These are phyloP conservation scores for Phytophthora hibernalis DNA, from an alignment of 352 stramenopile genomes.

Conservation along the genomic window DNA sequence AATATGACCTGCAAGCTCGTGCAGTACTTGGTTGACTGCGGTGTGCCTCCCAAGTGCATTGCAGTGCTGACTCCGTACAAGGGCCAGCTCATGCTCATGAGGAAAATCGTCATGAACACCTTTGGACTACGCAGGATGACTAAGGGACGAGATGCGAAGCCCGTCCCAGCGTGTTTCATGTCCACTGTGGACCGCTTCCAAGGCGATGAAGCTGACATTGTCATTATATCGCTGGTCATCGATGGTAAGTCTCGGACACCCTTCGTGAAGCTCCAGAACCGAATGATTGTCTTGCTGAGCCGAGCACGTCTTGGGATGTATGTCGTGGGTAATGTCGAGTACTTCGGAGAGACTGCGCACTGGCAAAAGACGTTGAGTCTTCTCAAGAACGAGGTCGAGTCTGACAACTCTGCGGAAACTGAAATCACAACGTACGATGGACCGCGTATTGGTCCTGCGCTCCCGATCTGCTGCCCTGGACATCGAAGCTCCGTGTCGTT, in stretches of 20 bases:
- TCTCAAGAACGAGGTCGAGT: conserved; percentile 50
- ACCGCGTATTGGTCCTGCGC: conserved; percentile 51
- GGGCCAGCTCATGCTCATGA: conserved; percentile 87
- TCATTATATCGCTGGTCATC: conserved; percentile 90
- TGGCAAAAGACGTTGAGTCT: conserved; percentile 80
- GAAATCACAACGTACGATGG: conserved; percentile 53
- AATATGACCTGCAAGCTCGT: conserved; percentile 83
- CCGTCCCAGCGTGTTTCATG: conserved; percentile 58
- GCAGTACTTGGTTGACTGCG: conserved; percentile 81
- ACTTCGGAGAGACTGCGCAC: conserved; percentile 78
- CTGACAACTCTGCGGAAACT: conserved; percentile 38
- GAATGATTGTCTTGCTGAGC: conserved; percentile 91
- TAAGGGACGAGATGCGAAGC: conserved; percentile 28
- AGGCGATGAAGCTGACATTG: conserved; percentile 89
- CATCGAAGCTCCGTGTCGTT: conserved; percentile 54
- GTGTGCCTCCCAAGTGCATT: conserved; percentile 73
- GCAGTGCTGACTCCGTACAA: conserved; percentile 92
- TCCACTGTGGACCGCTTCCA: conserved; percentile 92
- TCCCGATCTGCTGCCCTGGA: conserved; percentile 84
- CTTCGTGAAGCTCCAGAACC: conserved; percentile 91
- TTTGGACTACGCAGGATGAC: conserved; percentile 42
- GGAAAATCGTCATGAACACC: conserved; percentile 67
- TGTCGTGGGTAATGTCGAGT: conserved; percentile 82
- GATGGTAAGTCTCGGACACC: conserved; percentile 88
- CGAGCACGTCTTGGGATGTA: conserved; percentile 88